Conservation (phyloP, 768 basidiomycete genomes). For the Mycena filopes region DNA sequence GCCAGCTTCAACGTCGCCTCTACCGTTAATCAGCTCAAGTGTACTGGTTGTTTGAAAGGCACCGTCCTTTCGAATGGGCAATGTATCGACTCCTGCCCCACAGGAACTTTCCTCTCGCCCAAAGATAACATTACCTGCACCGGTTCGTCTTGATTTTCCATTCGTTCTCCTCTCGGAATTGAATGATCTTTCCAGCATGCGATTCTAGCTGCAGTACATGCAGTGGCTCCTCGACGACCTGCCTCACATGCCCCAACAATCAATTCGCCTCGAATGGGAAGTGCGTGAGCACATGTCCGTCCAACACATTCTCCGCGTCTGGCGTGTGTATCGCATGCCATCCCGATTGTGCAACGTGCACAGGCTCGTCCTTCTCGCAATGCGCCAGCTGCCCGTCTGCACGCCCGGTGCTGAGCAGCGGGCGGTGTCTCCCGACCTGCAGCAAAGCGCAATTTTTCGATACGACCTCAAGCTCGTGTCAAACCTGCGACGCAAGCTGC, state of each 20-base stretch:
- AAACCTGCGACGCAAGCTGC: constrained; percentile 80
- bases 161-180: constrained; percentile 6
- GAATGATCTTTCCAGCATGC: constrained; percentile 56
- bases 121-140: constrained; percentile 80
- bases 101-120: constrained; percentile 77
- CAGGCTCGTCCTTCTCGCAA: constrained; percentile 80
- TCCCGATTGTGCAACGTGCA: constrained; percentile 87
- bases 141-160: constrained; percentile 55
- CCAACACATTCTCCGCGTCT: constrained; percentile 72
- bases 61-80: constrained; percentile 75
- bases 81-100: constrained; percentile 78
- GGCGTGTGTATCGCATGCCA: constrained; percentile 82
- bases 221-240: constrained; percentile 71
- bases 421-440: constrained; percentile 84
- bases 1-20: constrained; percentile 77
- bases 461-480: constrained; percentile 67
- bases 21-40: constrained; percentile 71
- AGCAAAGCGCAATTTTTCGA: constrained; percentile 80
- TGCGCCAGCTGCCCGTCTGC: constrained; percentile 76
- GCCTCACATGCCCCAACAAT: constrained; percentile 75
- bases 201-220: constrained; percentile 80
- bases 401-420: constrained; percentile 78
- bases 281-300: constrained; percentile 82
- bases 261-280: constrained; percentile 77
- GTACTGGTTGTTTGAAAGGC: constrained; percentile 84